phyloP scores from a whole-genome alignment of 2,329 filamentous ascomycete genomes.

The Neurospora crassa region DNA sequence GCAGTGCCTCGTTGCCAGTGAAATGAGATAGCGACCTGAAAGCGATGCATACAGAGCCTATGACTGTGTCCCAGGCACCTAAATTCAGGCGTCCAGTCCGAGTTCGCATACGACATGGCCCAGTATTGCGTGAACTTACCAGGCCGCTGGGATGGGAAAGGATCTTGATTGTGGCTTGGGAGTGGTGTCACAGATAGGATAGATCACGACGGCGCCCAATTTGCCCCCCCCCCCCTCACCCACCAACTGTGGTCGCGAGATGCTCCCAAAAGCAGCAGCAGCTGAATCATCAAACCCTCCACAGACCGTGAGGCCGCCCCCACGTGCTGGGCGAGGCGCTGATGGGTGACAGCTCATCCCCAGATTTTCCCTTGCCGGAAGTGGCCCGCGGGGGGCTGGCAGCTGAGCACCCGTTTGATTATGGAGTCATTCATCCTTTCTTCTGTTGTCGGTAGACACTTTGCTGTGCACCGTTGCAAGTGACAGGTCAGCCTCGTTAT shows the following conservation, averaged over 20 bases:
- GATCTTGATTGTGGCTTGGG: neutral
- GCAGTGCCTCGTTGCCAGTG: neutral
- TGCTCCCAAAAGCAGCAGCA: neutral
- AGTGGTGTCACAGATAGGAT: neutral
- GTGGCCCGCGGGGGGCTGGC: neutral
- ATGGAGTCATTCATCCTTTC: neutral
- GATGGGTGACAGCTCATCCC: neutral
- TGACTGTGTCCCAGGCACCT: neutral
- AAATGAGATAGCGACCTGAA: neutral
- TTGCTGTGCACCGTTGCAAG: neutral
- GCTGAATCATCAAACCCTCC: neutral
- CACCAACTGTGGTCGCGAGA: neutral
- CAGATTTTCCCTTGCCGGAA: neutral
- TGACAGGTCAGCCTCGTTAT: neutral
- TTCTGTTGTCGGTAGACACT: neutral
- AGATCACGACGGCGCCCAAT: neutral
- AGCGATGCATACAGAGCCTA: neutral
- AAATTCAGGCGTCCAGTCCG: neutral
- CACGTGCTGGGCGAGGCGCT: neutral
- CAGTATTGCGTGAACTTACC: neutral
- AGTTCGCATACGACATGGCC: neutral
- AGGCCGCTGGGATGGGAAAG: neutral
- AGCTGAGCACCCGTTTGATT: neutral
- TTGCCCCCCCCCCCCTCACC: neutral
- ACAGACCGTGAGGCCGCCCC: neutral